Evolutionary conservation across 805 yeast species (phyloP).

Genomic region (Pichia eremophila): DNA sequence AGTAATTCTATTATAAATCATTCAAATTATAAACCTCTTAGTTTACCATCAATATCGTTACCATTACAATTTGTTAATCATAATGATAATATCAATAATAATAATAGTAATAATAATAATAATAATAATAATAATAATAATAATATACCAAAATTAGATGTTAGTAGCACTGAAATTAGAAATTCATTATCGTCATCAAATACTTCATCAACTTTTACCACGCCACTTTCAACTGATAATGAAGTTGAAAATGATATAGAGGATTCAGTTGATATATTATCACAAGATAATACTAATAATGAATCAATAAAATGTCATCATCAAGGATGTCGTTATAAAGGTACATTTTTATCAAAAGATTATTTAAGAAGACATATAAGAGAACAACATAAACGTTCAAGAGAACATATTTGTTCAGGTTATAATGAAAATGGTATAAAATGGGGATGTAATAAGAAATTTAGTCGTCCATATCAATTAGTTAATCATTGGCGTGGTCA

Average conservation of each 20-base stretch:
- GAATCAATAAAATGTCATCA: constrained; percentile 14
- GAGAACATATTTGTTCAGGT: constrained; percentile 21
- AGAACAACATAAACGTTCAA: constrained; percentile 22
- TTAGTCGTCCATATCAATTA: constrained; percentile 26
- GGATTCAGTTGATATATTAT: neutral
- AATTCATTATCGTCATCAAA: too few species aligned
- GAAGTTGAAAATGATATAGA: neutral
- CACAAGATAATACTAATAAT: neutral
- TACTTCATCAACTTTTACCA: too few species aligned
- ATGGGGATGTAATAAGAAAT: constrained; percentile 27
- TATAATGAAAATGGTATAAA: constrained; percentile 11
- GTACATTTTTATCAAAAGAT: constrained; percentile 23
- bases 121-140: too few species aligned
- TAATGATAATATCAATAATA: too few species aligned
- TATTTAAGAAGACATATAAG: constrained; percentile 24
- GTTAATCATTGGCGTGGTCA: constrained; percentile 28
- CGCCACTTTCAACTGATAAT: neutral
- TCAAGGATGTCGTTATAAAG: constrained; percentile 21
- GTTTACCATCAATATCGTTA: neutral
- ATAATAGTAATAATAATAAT: too few species aligned
- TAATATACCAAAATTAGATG: too few species aligned
- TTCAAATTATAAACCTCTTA: neutral
- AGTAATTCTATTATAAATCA: neutral
- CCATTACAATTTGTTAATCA: neutral
- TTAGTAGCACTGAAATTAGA: too few species aligned